Percentiles rank a stretch among this genome's conserved stretches.
Conservation (phyloP, 345 rosid genomes). For the Corymbia maculata region DNA sequence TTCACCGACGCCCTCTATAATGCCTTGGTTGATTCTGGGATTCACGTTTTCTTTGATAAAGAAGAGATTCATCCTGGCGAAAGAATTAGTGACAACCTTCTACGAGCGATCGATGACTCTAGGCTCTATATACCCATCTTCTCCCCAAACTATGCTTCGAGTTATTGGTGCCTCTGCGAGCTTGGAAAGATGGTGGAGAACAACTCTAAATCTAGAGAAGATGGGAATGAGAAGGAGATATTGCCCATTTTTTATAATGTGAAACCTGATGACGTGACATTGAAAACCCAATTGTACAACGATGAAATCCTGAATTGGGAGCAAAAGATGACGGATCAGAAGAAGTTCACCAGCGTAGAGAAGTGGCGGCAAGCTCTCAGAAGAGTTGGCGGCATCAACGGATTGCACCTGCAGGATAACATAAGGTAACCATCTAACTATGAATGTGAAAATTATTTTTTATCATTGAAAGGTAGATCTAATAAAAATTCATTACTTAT, state of each 20-base stretch:
- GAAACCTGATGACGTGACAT: not conserved
- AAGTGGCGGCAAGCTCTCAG: not conserved
- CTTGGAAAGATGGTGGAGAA: not conserved
- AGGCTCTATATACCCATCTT: not conserved
- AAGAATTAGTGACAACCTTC: not conserved
- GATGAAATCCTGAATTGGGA: not conserved
- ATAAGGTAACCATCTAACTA: not conserved
- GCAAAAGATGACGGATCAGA: not conserved
- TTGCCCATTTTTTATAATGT: not conserved
- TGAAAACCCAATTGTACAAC: rapidly evolving
- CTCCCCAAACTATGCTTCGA: not conserved
- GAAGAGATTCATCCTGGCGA: not conserved
- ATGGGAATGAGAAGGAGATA: not conserved
- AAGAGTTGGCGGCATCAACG: rapidly evolving
- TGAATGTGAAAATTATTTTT: not conserved
- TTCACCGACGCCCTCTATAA: not conserved
- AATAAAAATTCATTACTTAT: not conserved
- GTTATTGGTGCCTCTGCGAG: not conserved
- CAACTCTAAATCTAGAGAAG: not conserved
- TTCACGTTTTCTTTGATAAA: not conserved
- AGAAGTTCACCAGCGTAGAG: not conserved
- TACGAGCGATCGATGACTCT: not conserved
- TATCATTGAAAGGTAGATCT: not conserved
- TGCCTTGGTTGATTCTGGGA: not conserved
- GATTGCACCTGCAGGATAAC: not conserved